Evolutionary conservation across 83 land plant genomes (phyloP).

Genomic region (Picea mariana): DNA sequence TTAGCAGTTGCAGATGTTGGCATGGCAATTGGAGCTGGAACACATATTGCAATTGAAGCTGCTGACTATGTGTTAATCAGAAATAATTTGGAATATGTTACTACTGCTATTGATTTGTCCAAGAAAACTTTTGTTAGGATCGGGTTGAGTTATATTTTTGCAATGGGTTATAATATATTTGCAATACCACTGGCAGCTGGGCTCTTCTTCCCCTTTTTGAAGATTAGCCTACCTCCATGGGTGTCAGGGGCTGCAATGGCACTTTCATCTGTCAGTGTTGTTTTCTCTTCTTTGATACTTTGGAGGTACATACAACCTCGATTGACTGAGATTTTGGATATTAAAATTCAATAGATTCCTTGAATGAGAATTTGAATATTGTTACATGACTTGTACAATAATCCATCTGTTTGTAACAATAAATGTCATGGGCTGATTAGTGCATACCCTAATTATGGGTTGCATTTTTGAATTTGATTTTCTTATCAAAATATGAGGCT

Average conservation of each 20-base stretch:
- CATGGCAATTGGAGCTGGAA: background rate
- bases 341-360: constrained; percentile 4
- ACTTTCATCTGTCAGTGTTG: constrained; percentile 89
- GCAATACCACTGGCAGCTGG: constrained; percentile 96
- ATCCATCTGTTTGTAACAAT: constrained; percentile 2
- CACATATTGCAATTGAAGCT: background rate
- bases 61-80: constrained; percentile 73
- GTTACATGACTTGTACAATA: background rate
- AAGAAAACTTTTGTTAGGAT: constrained; percentile 85
- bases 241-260: constrained; percentile 97
- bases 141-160: constrained; percentile 81
- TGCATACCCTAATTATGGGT: background rate
- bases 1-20: background rate
- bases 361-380: background rate
- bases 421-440: background rate
- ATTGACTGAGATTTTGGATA: constrained; percentile 73
- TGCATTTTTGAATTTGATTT: constrained; percentile 1
- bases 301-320: constrained; percentile 78
- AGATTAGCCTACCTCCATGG: constrained; percentile 88
- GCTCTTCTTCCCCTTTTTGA: constrained; percentile 62
- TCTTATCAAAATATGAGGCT: background rate
- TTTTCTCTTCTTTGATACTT: constrained; percentile 87
- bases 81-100: constrained; percentile 90
- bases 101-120: constrained; percentile 94
- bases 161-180: constrained; percentile 90